Evolutionary conservation across 208 protist genomes (phyloP).

Genomic region (Lotmaria passim): DNA sequence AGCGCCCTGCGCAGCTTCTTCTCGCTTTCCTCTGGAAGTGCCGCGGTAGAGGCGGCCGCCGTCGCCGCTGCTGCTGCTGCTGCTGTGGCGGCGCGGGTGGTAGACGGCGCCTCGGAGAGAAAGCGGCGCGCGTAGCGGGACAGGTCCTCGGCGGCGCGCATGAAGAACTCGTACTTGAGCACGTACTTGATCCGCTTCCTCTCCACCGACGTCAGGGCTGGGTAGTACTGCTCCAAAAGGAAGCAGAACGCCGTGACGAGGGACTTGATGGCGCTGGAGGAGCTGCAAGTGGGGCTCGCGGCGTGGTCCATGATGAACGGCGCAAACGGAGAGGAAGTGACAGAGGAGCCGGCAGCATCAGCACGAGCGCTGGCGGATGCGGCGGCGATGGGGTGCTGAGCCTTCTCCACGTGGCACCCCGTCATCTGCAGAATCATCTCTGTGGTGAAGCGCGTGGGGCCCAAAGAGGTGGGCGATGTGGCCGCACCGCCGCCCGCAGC

Average conservation of each 20-base stretch:
- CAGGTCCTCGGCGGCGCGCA: constrained; percentile 68
- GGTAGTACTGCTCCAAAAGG: constrained; percentile 53
- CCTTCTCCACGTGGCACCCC: background rate
- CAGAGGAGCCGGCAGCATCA: constrained; percentile 2
- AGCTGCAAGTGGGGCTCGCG: constrained; percentile 37
- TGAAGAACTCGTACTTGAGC: constrained; percentile 75
- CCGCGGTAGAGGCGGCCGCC: background rate
- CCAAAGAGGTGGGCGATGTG: background rate
- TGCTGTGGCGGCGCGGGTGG: background rate
- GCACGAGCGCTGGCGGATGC: too few relatives aligned
- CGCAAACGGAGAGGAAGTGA: constrained; percentile 20
- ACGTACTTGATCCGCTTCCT: constrained; percentile 76
- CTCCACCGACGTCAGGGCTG: constrained; percentile 6
- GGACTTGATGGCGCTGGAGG: constrained; percentile 63
- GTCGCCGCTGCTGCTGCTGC: background rate
- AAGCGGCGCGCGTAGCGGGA: constrained; percentile 41
- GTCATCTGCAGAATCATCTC: constrained; percentile 39
- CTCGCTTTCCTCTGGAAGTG: background rate
- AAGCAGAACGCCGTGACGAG: constrained; percentile 58
- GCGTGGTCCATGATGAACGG: constrained; percentile 34
- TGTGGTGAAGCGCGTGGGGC: constrained; percentile 40
- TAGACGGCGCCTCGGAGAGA: constrained; percentile 13
- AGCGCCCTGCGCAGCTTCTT: constrained; percentile 21
- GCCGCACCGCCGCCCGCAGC: background rate
- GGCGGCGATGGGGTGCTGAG: background rate